A percentile compares a stretch with the other conserved stretches of the same genome.
These are phyloP conservation scores for Pseudogymnoascus sp. DNA, from an alignment of 2,329 filamentous ascomycete genomes.

Conservation along the genomic window DNA sequence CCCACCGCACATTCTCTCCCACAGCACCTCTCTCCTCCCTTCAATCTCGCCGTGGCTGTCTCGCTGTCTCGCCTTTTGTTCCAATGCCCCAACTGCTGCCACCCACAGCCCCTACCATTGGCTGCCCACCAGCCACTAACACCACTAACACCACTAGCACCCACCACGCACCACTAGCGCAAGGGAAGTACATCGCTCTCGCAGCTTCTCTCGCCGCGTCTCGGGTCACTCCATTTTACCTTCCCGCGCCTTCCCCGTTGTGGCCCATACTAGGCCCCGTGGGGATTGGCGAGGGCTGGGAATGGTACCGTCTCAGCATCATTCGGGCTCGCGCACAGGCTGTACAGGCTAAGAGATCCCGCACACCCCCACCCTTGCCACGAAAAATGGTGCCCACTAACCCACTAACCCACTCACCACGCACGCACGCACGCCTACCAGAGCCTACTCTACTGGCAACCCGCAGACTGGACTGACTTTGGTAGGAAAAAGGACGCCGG, in stretches of 20 bases:
- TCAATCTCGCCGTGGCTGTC: neutral
- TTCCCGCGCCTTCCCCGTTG: neutral
- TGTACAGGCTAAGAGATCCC: neutral
- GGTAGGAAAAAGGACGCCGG: neutral
- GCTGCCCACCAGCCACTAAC: neutral
- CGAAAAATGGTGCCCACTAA: neutral
- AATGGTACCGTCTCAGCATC: neutral
- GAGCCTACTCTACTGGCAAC: neutral
- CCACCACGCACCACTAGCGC: neutral
- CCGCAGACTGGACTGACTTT: too few species aligned
- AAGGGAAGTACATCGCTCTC: neutral
- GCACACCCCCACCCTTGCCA: neutral
- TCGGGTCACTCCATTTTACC: neutral
- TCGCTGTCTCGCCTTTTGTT: constrained; percentile 1
- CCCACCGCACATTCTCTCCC: neutral
- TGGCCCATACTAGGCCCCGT: neutral
- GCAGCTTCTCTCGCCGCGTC: neutral
- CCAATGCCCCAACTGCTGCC: neutral
- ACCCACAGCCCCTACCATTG: neutral
- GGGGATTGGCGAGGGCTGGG: neutral
- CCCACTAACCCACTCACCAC: neutral
- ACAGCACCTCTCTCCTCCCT: neutral
- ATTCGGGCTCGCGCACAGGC: neutral
- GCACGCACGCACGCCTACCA: neutral
- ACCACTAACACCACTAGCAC: neutral